These are phyloP conservation scores for Colletotrichum siamense DNA, from an alignment of 2,329 filamentous ascomycete genomes.

Conservation along the genomic window DNA sequence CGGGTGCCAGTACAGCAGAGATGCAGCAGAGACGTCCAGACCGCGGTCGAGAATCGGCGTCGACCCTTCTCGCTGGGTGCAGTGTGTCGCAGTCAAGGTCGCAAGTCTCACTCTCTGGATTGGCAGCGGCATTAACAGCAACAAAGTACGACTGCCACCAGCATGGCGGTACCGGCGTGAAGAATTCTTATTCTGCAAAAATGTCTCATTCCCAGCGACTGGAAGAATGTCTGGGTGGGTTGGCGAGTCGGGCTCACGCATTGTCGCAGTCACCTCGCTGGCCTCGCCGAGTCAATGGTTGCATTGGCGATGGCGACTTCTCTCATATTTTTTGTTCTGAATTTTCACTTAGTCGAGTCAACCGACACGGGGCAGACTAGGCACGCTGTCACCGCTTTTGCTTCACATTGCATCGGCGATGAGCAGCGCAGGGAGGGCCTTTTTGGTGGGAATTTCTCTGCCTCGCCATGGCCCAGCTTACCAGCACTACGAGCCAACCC, in stretches of 20 bases:
- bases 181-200: background rate
- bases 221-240: too few species aligned
- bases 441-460: background rate
- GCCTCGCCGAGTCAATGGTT: background rate
- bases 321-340: background rate
- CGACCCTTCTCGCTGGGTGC: background rate
- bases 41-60: background rate
- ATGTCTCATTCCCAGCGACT: slow-evolving; percentile 7
- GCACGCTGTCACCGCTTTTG: background rate
- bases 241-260: background rate
- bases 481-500: background rate
- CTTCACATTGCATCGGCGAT: slow-evolving; percentile 11
- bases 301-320: slow-evolving; percentile 5
- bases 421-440: background rate
- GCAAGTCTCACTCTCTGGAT: background rate
- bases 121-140: background rate
- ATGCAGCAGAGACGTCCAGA: background rate
- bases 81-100: background rate
- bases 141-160: background rate
- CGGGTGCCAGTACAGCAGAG: background rate
- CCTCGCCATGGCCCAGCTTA: background rate
- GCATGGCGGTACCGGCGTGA: slow-evolving; percentile 1
- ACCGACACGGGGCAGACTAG: background rate
- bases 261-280: slow-evolving; percentile 1
- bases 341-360: background rate